These are phyloP conservation scores for Jatropha multifida DNA, from an alignment of 441 rosid genomes.

Conservation along the genomic window DNA sequence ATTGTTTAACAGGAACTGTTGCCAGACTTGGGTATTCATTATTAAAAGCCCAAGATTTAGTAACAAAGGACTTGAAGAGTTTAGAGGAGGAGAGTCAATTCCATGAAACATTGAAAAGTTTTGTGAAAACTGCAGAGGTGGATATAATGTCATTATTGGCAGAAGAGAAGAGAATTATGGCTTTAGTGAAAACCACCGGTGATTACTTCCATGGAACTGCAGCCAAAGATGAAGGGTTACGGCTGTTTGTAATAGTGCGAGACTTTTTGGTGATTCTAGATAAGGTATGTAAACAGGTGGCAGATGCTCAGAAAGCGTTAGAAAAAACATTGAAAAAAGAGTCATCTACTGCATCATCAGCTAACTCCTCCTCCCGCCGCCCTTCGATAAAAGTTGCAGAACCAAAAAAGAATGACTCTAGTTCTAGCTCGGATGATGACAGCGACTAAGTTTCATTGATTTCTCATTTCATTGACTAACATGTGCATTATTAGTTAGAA, in stretches of 20 bases:
- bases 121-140: constrained; percentile 69
- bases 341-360: constrained; percentile 45
- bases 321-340: constrained; percentile 52
- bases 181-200: constrained; percentile 84
- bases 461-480: neutral
- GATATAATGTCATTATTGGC: constrained; percentile 50
- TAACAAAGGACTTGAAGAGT: constrained; percentile 63
- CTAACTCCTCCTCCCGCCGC: constrained; percentile 34
- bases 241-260: constrained; percentile 69
- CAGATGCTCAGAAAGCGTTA: constrained; percentile 45
- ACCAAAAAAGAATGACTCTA: constrained; percentile 29
- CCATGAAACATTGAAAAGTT: constrained; percentile 59
- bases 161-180: constrained; percentile 84
- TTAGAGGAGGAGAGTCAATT: constrained; percentile 69
- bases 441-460: neutral
- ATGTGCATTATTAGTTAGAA: constrained; percentile 23
- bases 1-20: constrained; percentile 64
- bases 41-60: constrained; percentile 58
- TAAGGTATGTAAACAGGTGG: constrained; percentile 79
- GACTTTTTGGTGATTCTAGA: constrained; percentile 83
- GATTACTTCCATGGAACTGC: constrained; percentile 96
- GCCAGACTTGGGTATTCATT: constrained; percentile 60
- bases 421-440: constrained; percentile 45
- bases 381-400: constrained; percentile 56
- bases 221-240: constrained; percentile 85